Evolutionary conservation across 306 rosid species (phyloP).

Genomic region (Gastrolobium villosum): DNA sequence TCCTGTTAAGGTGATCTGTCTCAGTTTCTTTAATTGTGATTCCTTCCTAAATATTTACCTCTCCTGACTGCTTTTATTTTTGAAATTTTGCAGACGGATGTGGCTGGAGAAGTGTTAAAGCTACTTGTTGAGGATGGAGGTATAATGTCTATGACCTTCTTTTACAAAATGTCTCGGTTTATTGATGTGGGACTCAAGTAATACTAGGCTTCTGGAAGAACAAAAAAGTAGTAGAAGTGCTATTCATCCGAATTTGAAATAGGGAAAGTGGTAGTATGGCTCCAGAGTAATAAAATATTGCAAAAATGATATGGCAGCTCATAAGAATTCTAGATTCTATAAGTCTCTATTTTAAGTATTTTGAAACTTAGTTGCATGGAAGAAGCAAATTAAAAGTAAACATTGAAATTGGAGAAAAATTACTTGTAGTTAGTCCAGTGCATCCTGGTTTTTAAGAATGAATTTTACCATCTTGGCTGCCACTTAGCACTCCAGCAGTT

Average conservation of each 20-base stretch:
- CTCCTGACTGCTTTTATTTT: slow-evolving; percentile 53
- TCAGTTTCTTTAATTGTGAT: slow-evolving; percentile 32
- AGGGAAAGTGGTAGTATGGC: slow-evolving; percentile 24
- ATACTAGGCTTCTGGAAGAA: neutral
- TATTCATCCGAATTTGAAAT: slow-evolving; percentile 32
- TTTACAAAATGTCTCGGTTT: slow-evolving; percentile 16
- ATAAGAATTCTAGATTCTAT: neutral
- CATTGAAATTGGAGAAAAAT: neutral
- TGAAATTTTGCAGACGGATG: slow-evolving; percentile 81
- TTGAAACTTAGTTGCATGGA: slow-evolving; percentile 23
- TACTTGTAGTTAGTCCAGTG: neutral
- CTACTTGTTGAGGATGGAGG: slow-evolving; percentile 93
- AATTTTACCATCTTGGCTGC: slow-evolving; percentile 1
- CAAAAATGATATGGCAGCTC: slow-evolving; percentile 8
- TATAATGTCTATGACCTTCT: slow-evolving; percentile 51
- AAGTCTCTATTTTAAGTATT: slow-evolving; percentile 25
- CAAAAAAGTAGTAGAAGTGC: neutral
- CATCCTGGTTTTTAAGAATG: slow-evolving; percentile 6
- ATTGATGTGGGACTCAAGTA: slow-evolving; percentile 22
- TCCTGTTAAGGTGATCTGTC: slow-evolving; percentile 81
- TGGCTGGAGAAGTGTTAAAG: slow-evolving; percentile 90
- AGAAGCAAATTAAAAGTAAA: neutral
- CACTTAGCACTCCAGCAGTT: slow-evolving; percentile 11
- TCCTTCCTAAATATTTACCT: slow-evolving; percentile 31
- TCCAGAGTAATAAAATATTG: slow-evolving; percentile 25